Evolutionary conservation across 2,329 filamentous ascomycete species (phyloP).

Genomic region (Fusarium mangiferae): DNA sequence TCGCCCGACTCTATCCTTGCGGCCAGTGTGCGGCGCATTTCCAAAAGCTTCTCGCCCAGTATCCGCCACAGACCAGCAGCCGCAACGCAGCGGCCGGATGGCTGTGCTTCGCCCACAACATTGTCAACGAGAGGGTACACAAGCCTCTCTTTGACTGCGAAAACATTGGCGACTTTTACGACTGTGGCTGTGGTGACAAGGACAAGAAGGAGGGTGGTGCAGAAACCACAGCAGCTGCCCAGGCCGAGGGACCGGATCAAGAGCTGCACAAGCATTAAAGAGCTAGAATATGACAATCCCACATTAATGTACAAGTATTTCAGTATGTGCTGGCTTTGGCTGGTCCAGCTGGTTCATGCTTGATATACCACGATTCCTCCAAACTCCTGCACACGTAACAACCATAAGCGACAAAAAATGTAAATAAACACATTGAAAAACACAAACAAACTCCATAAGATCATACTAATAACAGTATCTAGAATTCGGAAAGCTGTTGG

Average conservation of each 20-base stretch:
- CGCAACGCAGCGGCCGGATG: constrained; percentile 73
- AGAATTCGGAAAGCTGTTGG: background rate
- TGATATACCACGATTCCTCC: background rate
- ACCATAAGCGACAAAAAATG: background rate
- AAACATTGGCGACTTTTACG: constrained; percentile 76
- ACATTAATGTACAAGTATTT: constrained; percentile 16
- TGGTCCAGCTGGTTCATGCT: constrained; percentile 33
- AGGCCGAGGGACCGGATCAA: constrained; percentile 26
- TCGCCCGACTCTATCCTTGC: constrained; percentile 76
- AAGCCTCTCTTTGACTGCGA: constrained; percentile 73
- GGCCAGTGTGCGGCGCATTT: constrained; percentile 77
- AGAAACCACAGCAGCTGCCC: constrained; percentile 27
- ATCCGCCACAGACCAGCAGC: constrained; percentile 72
- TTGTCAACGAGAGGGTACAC: constrained; percentile 71
- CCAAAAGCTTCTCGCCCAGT: constrained; percentile 68
- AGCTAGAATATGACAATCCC: background rate
- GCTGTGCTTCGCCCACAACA: constrained; percentile 75
- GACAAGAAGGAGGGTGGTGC: constrained; percentile 53
- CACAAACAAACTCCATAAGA: background rate
- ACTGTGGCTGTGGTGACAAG: constrained; percentile 77
- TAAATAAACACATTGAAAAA: background rate
- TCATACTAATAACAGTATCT: background rate
- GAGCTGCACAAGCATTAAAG: constrained; percentile 37
- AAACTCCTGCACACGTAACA: background rate
- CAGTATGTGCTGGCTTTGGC: constrained; percentile 30